Percentiles rank a stretch among this genome's conserved stretches.
These are phyloP conservation scores for Spathaspora arborariae DNA, from an alignment of 805 yeast species.

Conservation along the genomic window DNA sequence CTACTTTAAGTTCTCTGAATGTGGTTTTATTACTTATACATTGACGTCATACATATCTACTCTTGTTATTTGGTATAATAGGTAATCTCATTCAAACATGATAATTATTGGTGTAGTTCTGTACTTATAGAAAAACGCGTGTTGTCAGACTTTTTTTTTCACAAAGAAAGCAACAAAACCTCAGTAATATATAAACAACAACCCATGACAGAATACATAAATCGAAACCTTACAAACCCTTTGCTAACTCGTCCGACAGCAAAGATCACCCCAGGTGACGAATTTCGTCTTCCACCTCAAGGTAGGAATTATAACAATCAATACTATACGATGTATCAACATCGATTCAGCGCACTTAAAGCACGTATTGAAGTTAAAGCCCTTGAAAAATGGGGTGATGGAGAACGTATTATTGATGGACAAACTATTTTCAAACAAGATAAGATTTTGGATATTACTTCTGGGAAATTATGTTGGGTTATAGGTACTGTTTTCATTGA, in stretches of 20 bases:
- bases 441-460: conserved; percentile 56
- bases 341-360: conserved; percentile 30
- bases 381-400: conserved; percentile 52
- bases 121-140: too few relatives aligned
- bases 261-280: conserved; percentile 1
- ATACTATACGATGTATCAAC: conserved; percentile 42
- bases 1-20: too few relatives aligned
- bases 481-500: conserved; percentile 85
- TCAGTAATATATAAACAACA: background rate
- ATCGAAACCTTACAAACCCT: background rate
- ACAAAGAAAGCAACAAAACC: background rate
- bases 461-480: conserved; percentile 70
- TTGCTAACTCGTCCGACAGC: background rate
- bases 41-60: too few relatives aligned
- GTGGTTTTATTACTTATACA: too few relatives aligned
- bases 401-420: conserved; percentile 29
- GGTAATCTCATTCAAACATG: too few relatives aligned
- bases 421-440: conserved; percentile 29
- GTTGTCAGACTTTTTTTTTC: too few relatives aligned
- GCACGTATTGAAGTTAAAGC: conserved; percentile 32
- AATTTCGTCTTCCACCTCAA: conserved; percentile 6
- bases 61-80: too few relatives aligned
- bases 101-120: too few relatives aligned
- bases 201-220: background rate
- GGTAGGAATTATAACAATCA: conserved; percentile 34